Evolutionary conservation across 768 basidiomycete species (phyloP).

Genomic region (Russula brevipes): DNA sequence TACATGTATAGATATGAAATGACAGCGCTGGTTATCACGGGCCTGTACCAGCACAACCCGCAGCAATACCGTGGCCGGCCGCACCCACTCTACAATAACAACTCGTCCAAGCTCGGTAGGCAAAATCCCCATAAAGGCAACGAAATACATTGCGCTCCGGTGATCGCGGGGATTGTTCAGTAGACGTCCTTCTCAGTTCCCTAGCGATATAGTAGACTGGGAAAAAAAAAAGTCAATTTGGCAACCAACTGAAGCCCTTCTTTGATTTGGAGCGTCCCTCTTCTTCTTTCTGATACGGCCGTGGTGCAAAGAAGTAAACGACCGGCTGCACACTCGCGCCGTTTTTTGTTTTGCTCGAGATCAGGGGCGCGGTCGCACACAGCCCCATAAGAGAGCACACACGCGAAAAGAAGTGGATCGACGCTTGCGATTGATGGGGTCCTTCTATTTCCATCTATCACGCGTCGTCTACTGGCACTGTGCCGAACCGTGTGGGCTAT

Average conservation of each 20-base stretch:
- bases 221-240: background rate
- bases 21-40: too few species aligned
- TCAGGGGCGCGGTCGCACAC: background rate
- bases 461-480: background rate
- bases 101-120: background rate
- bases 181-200: background rate
- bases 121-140: background rate
- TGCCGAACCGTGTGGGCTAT: too few species aligned
- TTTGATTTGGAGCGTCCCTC: too few species aligned
- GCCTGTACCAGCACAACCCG: too few species aligned
- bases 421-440: background rate
- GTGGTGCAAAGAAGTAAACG: too few species aligned
- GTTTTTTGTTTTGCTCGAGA: background rate
- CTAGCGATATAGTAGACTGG: background rate
- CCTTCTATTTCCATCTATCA: slow-evolving; percentile 1
- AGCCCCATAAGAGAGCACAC: background rate
- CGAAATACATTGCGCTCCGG: background rate
- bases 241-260: background rate
- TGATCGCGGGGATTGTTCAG: slow-evolving; percentile 7
- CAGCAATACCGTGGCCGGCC: too few species aligned
- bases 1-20: too few species aligned
- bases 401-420: slow-evolving; percentile 5
- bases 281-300: background rate
- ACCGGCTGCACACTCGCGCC: too few species aligned
- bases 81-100: too few species aligned